Base-by-base conservation (phyloP, 164 flowering plant species). In the Warburgia ugandensis region DNA sequence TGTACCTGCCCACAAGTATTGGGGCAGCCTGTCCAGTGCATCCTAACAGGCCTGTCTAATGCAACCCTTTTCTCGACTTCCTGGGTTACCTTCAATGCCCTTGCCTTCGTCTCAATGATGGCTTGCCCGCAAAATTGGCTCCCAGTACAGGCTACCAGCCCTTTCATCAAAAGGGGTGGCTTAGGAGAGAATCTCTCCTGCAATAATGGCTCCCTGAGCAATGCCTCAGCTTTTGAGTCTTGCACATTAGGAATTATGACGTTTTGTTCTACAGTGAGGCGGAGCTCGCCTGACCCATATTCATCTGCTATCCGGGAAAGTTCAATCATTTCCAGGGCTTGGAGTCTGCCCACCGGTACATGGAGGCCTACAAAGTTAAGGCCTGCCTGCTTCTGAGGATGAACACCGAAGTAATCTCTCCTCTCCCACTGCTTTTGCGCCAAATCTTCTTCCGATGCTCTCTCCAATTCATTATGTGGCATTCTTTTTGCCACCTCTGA, bases 21-120 rank as follows among this genome's bases (percentile, higher is more conserved):
- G 0, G 96, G 96, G 64, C 96, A 91, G 2, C 98, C 96, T 0
- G 98, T 91, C 98, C 98, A 92, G 48, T 92, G 98, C 95, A 92
- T 92, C 58, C 98, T 72, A 40, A 92, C 77, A 0, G 94, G 85
- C 44, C 56, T 57, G 1, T 72, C 68, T 45, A 92, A 73, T 0
- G 77, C 59, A 8, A 92, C 96, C 6, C 30, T 70, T 63, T 73
- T 62, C 38, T 76, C 69, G 14, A 92, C 86, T 61, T 87, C 96
- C 68, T 82, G 81, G 0, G 96, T 79, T 59, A 92, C 86, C 70
- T 81, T 69, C 71, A 92, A 21, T 1, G 96, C 95, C 45, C 95
- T 68, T 0, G 84, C 94, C 58, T 92, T 92, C 4, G 98, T 92
- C 70, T 87, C 98, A 2, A 92, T 87, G 3, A 92, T 85, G 47